These are phyloP conservation scores for Sutorius eximius DNA, from an alignment of 1,284 basidiomycete genomes.

Conservation along the genomic window DNA sequence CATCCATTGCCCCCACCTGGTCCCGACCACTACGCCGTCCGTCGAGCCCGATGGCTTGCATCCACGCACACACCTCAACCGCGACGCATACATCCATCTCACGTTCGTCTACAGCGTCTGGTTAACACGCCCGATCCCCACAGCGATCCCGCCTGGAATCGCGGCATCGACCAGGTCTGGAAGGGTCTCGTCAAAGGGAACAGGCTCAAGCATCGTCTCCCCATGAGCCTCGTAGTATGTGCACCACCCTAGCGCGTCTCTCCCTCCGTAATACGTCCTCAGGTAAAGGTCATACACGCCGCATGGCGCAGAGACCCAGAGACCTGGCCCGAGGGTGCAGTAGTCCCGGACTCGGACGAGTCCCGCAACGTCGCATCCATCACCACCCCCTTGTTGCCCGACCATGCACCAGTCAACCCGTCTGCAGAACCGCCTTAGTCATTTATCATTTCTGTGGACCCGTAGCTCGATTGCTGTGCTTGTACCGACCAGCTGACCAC, in stretches of 20 bases:
- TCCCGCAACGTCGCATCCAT: background rate
- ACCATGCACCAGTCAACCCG: background rate
- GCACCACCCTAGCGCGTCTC: constrained; percentile 5
- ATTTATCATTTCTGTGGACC: background rate
- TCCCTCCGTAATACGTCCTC: constrained; percentile 7
- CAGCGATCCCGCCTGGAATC: constrained; percentile 55
- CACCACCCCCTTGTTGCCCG: background rate
- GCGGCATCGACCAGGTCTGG: constrained; percentile 62
- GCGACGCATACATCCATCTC: constrained; percentile 37
- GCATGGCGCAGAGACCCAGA: constrained; percentile 69
- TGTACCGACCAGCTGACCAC: background rate
- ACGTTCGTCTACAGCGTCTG: constrained; percentile 52
- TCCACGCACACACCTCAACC: constrained; percentile 19
- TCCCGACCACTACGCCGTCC: constrained; percentile 57
- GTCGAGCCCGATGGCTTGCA: constrained; percentile 61
- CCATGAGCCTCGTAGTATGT: constrained; percentile 63
- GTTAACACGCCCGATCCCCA: constrained; percentile 49
- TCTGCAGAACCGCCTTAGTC: constrained; percentile 11
- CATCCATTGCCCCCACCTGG: constrained; percentile 56
- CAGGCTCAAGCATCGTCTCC: constrained; percentile 55
- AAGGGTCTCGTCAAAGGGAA: constrained; percentile 56
- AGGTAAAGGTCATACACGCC: constrained; percentile 71
- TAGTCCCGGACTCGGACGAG: constrained; percentile 59
- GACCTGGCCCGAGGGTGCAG: constrained; percentile 66
- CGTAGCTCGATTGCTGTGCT: background rate